phyloP scores from a whole-genome alignment of 75 land plant genomes.

The Adiantum capillusveneris region DNA sequence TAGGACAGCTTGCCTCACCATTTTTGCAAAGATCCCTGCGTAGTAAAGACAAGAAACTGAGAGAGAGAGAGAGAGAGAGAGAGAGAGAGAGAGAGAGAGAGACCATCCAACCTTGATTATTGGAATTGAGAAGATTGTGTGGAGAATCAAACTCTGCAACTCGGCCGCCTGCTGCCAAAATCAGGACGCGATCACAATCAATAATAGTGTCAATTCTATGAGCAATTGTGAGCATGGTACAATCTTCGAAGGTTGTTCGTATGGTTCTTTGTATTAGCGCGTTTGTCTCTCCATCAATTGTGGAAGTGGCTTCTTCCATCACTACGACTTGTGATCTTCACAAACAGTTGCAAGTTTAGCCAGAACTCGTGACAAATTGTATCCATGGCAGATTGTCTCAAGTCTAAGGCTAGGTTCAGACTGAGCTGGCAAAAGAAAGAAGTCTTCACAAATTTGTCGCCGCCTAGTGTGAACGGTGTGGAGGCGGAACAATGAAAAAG shows the following conservation, averaged over 20 bases:
- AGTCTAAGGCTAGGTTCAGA: not conserved
- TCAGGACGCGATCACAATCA: constrained; percentile 23
- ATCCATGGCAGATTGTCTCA: not conserved
- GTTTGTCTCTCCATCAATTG: constrained; percentile 29
- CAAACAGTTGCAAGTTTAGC: not conserved
- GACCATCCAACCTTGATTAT: too few species aligned
- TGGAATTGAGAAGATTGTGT: constrained; percentile 22
- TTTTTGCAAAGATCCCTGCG: too few species aligned
- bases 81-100: too few species aligned
- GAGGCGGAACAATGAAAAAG: not conserved
- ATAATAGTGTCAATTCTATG: constrained; percentile 29
- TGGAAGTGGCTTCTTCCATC: constrained; percentile 35
- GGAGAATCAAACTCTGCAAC: constrained; percentile 29
- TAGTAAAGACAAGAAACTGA: too few species aligned
- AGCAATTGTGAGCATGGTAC: constrained; percentile 28
- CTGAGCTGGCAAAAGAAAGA: not conserved
- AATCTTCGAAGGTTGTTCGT: constrained; percentile 14
- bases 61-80: too few species aligned
- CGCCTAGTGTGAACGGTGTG: too few species aligned
- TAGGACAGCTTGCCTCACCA: too few species aligned
- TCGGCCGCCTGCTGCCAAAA: constrained; percentile 25
- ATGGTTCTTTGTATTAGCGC: constrained; percentile 23
- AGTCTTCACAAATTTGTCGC: too few species aligned
- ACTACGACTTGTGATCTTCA: constrained; percentile 25
- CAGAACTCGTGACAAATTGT: not conserved